phyloP scores from a whole-genome alignment of 2,329 filamentous ascomycete genomes.

The Tolypocladium tundrense region DNA sequence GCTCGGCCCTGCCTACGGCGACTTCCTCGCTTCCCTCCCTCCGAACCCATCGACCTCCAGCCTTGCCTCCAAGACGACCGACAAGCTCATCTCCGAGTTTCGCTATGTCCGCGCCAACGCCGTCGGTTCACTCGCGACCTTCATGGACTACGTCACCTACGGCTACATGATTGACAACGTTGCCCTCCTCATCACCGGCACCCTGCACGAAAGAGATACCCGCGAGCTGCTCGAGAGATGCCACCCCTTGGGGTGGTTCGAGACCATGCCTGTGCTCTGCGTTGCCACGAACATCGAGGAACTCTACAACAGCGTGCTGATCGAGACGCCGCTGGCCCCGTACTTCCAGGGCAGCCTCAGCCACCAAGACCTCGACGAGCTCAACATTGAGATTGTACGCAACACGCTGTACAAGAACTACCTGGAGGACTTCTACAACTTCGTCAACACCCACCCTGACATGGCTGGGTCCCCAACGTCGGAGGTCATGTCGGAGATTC shows the following conservation, averaged over 20 bases:
- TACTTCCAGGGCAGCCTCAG: constrained; percentile 97
- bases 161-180: constrained; percentile 99
- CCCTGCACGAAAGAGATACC: constrained; percentile 93
- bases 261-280: constrained; percentile 96
- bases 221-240: constrained; percentile 90
- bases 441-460: constrained; percentile 82
- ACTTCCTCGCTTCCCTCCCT: constrained; percentile 86
- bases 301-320: constrained; percentile 93
- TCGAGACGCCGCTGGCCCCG: constrained; percentile 89
- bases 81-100: constrained; percentile 97
- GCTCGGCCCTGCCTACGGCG: constrained; percentile 90
- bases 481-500: constrained; percentile 89
- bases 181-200: constrained; percentile 93
- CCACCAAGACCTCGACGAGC: constrained; percentile 93
- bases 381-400: constrained; percentile 98
- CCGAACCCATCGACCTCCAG: constrained; percentile 95
- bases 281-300: constrained; percentile 98
- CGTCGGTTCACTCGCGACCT: constrained; percentile 80
- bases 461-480: constrained; percentile 81
- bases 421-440: constrained; percentile 91
- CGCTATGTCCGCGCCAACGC: constrained; percentile 92
- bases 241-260: constrained; percentile 96
- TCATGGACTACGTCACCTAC: constrained; percentile 97
- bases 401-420: constrained; percentile 99
- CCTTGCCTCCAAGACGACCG: constrained; percentile 89